Conservation (phyloP, 257 asterid species). For the Avicennia marina region DNA sequence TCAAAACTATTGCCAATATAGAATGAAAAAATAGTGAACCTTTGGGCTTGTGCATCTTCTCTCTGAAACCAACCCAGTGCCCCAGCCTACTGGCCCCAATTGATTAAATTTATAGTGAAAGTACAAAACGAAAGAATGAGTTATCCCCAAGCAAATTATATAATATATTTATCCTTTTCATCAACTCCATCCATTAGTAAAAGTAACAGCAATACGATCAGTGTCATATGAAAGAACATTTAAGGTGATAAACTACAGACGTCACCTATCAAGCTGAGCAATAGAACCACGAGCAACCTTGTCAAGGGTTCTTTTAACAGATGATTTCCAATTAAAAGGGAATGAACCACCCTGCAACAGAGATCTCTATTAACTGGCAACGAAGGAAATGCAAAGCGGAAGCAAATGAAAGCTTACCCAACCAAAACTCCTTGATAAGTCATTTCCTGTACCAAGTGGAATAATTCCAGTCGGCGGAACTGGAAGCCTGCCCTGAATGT, state of each 20-base stretch:
- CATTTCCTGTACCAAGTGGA: slow-evolving; percentile 99
- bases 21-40: neutral
- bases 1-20: neutral
- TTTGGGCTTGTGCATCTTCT: neutral
- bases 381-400: neutral
- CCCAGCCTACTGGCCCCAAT: no score
- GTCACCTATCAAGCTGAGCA: neutral
- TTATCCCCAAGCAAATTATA: neutral
- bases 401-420: slow-evolving; percentile 56
- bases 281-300: slow-evolving; percentile 52
- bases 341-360: slow-evolving; percentile 88
- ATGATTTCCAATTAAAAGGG: slow-evolving; percentile 90
- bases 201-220: no score
- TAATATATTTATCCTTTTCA: no score
- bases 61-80: neutral
- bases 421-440: slow-evolving; percentile 88
- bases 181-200: neutral
- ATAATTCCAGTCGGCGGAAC: slow-evolving; percentile 82
- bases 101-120: neutral
- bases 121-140: neutral
- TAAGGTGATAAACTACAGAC: neutral
- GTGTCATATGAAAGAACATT: neutral
- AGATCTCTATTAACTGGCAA: neutral
- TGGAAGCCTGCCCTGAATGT: slow-evolving; percentile 55
- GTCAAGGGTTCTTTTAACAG: slow-evolving; percentile 76